These are phyloP conservation scores for Nannochloropsis granulata DNA, from an alignment of 108 stramenopile species.

Conservation along the genomic window DNA sequence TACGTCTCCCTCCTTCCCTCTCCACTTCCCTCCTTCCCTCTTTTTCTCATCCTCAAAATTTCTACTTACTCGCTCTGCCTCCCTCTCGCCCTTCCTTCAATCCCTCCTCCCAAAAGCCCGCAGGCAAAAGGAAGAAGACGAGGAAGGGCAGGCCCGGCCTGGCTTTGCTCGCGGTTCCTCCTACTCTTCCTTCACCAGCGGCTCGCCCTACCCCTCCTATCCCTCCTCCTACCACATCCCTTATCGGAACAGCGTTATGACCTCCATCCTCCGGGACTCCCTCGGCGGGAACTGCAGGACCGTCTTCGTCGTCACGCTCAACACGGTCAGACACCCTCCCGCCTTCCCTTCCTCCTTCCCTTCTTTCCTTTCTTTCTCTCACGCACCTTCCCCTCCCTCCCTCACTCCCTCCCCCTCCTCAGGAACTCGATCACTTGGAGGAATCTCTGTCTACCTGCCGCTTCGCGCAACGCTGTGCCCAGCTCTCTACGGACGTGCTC, in stretches of 20 bases:
- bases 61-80: too few species aligned
- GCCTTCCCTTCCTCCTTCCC: background rate
- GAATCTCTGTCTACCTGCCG: slow-evolving; percentile 32
- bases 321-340: slow-evolving; percentile 1
- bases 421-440: background rate
- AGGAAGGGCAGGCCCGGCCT: background rate
- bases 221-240: slow-evolving; percentile 18
- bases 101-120: background rate
- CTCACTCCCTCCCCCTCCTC: slow-evolving; percentile 13
- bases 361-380: background rate
- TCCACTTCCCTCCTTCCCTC: background rate
- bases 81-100: background rate
- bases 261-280: slow-evolving; percentile 38
- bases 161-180: background rate
- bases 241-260: slow-evolving; percentile 39
- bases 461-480: slow-evolving; percentile 35
- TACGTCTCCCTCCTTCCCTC: too few species aligned
- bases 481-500: background rate
- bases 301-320: slow-evolving; percentile 48
- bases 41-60: background rate
- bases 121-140: background rate
- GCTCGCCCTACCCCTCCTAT: too few species aligned
- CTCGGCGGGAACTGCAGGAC: slow-evolving; percentile 54
- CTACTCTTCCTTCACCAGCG: background rate
- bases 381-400: background rate